Evolutionary conservation across 2,329 filamentous ascomycete genomes (phyloP).

Genomic region (Penicillium digitatum): DNA sequence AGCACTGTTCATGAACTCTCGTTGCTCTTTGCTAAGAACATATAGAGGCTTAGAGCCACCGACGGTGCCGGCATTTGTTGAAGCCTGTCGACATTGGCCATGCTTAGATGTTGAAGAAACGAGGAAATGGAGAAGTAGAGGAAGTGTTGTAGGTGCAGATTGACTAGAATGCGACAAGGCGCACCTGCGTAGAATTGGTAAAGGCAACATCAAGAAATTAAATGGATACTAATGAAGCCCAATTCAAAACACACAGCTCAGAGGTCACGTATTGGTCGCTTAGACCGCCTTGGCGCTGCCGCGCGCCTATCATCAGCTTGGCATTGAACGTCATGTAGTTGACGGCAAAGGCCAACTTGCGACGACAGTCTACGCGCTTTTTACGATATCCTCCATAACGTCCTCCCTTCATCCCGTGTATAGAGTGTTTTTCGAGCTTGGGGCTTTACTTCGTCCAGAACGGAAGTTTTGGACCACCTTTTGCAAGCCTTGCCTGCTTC

Average conservation of each 20-base stretch:
- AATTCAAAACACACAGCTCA: slow-evolving; percentile 1
- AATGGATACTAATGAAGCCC: neutral
- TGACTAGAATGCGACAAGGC: slow-evolving; percentile 14
- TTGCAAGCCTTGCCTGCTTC: neutral
- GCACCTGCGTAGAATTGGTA: slow-evolving; percentile 23
- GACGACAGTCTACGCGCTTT: slow-evolving; percentile 15
- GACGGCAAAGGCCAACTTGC: slow-evolving; percentile 23
- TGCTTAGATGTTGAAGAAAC: slow-evolving; percentile 29
- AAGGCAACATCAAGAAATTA: slow-evolving; percentile 21
- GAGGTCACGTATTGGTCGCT: neutral
- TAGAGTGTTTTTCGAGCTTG: neutral
- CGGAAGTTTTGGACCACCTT: neutral
- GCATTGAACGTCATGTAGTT: slow-evolving; percentile 32
- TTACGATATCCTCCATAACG: slow-evolving; percentile 16
- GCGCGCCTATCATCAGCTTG: slow-evolving; percentile 34
- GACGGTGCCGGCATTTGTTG: slow-evolving; percentile 27
- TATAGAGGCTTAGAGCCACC: slow-evolving; percentile 39
- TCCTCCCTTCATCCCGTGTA: slow-evolving; percentile 11
- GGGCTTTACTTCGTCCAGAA: neutral
- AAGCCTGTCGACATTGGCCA: slow-evolving; percentile 26
- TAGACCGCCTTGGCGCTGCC: slow-evolving; percentile 21
- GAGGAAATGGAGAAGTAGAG: slow-evolving; percentile 38
- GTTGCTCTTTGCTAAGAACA: slow-evolving; percentile 65
- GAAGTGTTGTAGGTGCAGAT: slow-evolving; percentile 13
- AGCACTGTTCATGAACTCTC: slow-evolving; percentile 70